Evolutionary conservation across 2,329 filamentous ascomycete genomes (phyloP), one percentile per base, ranked within the genome.

Genomic region (Colletotrichum somersetense): DNA sequence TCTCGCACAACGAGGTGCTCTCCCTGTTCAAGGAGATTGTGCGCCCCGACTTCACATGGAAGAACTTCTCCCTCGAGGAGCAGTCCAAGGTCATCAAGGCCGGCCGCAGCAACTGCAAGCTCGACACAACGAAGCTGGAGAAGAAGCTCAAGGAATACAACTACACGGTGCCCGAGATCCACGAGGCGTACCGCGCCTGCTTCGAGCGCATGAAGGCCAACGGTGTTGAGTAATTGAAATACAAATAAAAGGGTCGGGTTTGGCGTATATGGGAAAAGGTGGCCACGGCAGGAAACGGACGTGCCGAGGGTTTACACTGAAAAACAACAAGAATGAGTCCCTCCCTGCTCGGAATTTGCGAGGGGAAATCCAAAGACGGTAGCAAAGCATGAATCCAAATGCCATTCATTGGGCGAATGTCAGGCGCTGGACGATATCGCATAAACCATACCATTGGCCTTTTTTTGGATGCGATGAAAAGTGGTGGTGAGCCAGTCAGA

Each of bases 1-100:
- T 92, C 78, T 91, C 89, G n/a, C 90, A 92, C 81, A 92, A 92
- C 79, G 89, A 92, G 80, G 89, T 92, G 8, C 83, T 92, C 50
- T 76, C 81, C 2, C 82, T 92, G 53, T 92, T 91, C 82, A 87
- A 86, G 76, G 85, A 91, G 74, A 89, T 91, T 74, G 86, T 92
- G 48, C 86, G 89, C 52, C 90, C 90, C 1, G 78, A 77, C 38
- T 88, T 91, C 76, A 85, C 83, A 52, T 92, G 89, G 89, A 86
- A 87, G 83, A 92, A 92, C 83, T 92, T 92, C 77, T 86, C 85
- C 2, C 78, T 92, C 53, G 89, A 91, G 76, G 89, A 92, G 81
- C 90, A 92, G 82, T 83, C 88, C 76, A 89, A 89, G 82, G 88
- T 92, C 52, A 89, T 92, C 81, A 91, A 91, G 83, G 90, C 90